A percentile compares a stretch with the other conserved stretches of the same genome.
phyloP scores from a whole-genome alignment of 176 grass and related monocot genomes.

The Eragrostis nindensis region DNA sequence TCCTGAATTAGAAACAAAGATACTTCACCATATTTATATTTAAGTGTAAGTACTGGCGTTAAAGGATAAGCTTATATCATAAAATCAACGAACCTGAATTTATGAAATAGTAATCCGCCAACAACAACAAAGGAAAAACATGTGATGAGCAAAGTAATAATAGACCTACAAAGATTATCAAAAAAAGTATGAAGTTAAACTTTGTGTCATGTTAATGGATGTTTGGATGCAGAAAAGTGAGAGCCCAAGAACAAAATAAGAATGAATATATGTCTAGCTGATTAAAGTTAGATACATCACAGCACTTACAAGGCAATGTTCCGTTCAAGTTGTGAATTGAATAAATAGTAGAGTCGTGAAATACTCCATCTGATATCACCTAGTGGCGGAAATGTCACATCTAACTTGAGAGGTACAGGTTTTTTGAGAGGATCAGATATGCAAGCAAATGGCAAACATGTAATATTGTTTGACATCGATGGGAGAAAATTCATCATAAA shows the following conservation, averaged over 20 bases:
- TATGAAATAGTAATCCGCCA: slow-evolving; percentile 95
- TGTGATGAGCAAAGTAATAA: slow-evolving; percentile 73
- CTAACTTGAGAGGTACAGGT: slow-evolving; percentile 79
- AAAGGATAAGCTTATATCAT: slow-evolving; percentile 25
- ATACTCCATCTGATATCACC: slow-evolving; percentile 86
- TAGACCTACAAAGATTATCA: slow-evolving; percentile 61
- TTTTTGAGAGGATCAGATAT: slow-evolving; percentile 72
- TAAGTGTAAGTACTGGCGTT: slow-evolving; percentile 4
- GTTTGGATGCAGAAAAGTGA: slow-evolving; percentile 21
- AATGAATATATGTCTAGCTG: slow-evolving; percentile 12
- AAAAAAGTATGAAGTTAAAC: slow-evolving; percentile 33
- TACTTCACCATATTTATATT: slow-evolving; percentile 39
- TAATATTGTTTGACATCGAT: slow-evolving; percentile 44
- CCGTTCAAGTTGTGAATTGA: slow-evolving; percentile 93
- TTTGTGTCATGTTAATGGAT: slow-evolving; percentile 8
- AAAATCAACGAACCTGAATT: slow-evolving; percentile 67
- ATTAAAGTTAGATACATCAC: slow-evolving; percentile 37
- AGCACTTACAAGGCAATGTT: slow-evolving; percentile 95
- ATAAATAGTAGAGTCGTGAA: slow-evolving; percentile 88
- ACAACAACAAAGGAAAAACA: slow-evolving; percentile 85
- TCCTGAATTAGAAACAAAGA: slow-evolving; percentile 61
- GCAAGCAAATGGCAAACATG: slow-evolving; percentile 82
- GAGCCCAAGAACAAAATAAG: slow-evolving; percentile 30
- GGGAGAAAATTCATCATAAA: slow-evolving; percentile 44
- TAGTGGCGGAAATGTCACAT: slow-evolving; percentile 72